These are phyloP conservation scores for Madurella fahalii DNA, from an alignment of 2,329 filamentous ascomycete species.

Conservation along the genomic window DNA sequence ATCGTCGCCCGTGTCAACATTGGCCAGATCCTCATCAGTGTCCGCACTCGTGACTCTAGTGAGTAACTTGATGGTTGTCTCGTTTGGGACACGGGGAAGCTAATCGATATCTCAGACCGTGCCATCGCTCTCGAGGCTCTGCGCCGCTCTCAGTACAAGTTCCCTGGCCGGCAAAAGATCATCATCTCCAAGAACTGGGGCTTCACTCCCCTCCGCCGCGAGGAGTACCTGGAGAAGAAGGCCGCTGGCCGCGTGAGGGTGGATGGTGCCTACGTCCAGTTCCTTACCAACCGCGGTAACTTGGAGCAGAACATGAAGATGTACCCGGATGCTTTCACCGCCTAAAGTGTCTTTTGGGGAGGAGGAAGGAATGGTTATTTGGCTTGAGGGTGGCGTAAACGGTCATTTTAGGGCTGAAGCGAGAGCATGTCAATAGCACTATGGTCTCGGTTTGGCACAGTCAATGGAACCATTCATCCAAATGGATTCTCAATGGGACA, in stretches of 20 bases:
- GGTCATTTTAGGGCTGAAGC: slow-evolving; percentile 29
- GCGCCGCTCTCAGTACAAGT: slow-evolving; percentile 99
- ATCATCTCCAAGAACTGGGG: slow-evolving; percentile 99
- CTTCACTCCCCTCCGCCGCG: slow-evolving; percentile 96
- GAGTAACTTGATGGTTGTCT: slow-evolving; percentile 37
- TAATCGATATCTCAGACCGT: slow-evolving; percentile 58
- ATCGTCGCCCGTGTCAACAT: slow-evolving; percentile 99
- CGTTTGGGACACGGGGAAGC: slow-evolving; percentile 3
- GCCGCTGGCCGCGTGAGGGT: slow-evolving; percentile 89
- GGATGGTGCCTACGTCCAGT: slow-evolving; percentile 99
- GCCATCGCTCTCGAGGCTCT: slow-evolving; percentile 95
- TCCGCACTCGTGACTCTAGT: slow-evolving; percentile 94
- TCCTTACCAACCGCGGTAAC: slow-evolving; percentile 89
- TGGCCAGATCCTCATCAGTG: slow-evolving; percentile 95
- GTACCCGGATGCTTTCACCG: slow-evolving; percentile 87
- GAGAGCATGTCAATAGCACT: slow-evolving; percentile 28
- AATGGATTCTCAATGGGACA: slow-evolving; percentile 18
- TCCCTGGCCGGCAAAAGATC: slow-evolving; percentile 99
- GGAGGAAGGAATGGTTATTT: slow-evolving; percentile 27
- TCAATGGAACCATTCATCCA: slow-evolving; percentile 29
- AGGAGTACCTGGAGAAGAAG: slow-evolving; percentile 97
- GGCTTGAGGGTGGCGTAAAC: slow-evolving; percentile 30
- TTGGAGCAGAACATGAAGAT: slow-evolving; percentile 84
- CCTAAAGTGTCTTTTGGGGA: slow-evolving; percentile 44
- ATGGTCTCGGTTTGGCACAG: slow-evolving; percentile 28